phyloP scores from a whole-genome alignment of 768 basidiomycete species.

The Kockovaella imperatae region DNA sequence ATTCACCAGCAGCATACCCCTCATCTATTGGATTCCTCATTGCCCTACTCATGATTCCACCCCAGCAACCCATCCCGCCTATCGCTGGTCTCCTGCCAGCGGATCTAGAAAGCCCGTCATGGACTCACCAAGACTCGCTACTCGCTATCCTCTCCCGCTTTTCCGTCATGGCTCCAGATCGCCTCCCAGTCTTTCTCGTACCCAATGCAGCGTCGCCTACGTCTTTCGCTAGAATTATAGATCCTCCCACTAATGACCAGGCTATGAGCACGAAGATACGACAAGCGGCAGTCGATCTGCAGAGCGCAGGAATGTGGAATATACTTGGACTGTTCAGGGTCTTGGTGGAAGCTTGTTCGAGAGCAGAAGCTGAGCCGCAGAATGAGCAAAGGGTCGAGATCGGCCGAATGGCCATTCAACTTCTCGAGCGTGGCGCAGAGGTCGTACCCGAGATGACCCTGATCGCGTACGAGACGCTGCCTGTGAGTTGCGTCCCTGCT shows the following conservation, averaged over 20 bases:
- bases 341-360: slow-evolving; percentile 56
- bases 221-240: slow-evolving; percentile 27
- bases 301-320: slow-evolving; percentile 83
- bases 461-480: slow-evolving; percentile 82
- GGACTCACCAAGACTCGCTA: slow-evolving; percentile 79
- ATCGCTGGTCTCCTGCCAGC: slow-evolving; percentile 40
- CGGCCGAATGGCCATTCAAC: not conserved
- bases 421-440: slow-evolving; percentile 53
- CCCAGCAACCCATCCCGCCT: slow-evolving; percentile 57
- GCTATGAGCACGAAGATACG: slow-evolving; percentile 56
- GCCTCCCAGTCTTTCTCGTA: slow-evolving; percentile 83
- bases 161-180: slow-evolving; percentile 78
- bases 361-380: slow-evolving; percentile 17
- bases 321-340: slow-evolving; percentile 83
- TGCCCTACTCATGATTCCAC: slow-evolving; percentile 72
- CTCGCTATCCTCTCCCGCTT: slow-evolving; percentile 80
- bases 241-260: slow-evolving; percentile 24
- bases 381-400: slow-evolving; percentile 6
- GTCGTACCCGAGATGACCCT: slow-evolving; percentile 90
- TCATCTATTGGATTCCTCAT: slow-evolving; percentile 82
- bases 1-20: slow-evolving; percentile 78
- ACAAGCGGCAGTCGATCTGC: slow-evolving; percentile 78
- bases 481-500: slow-evolving; percentile 54
- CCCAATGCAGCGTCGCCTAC: slow-evolving; percentile 47
- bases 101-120: slow-evolving; percentile 46